phyloP scores from a whole-genome alignment of 2,329 filamentous ascomycete species.

The Colletotrichum sublineola region DNA sequence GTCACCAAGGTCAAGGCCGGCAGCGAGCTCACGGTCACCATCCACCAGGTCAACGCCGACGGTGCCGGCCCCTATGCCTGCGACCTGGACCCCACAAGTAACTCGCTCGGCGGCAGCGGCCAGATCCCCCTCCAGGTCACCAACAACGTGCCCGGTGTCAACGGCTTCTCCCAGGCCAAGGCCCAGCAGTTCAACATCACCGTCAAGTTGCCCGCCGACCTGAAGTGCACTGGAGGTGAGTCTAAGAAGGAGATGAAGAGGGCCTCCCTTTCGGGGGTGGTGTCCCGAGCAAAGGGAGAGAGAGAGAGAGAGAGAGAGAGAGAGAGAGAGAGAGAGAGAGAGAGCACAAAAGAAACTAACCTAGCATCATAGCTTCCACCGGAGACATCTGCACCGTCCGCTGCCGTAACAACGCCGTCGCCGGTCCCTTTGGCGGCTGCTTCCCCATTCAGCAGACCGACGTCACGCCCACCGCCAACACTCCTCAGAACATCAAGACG shows the following conservation, averaged over 20 bases:
- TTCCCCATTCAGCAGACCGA: slow-evolving; percentile 70
- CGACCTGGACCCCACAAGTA: slow-evolving; percentile 64
- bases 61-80: slow-evolving; percentile 68
- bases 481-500: slow-evolving; percentile 60
- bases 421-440: slow-evolving; percentile 70
- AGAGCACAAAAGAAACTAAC: slow-evolving; percentile 10
- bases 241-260: slow-evolving; percentile 14
- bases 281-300: too few relatives aligned
- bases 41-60: slow-evolving; percentile 68
- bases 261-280: too few relatives aligned
- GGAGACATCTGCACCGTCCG: slow-evolving; percentile 71
- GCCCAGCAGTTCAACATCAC: slow-evolving; percentile 69
- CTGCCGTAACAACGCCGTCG: slow-evolving; percentile 69
- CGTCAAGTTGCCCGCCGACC: slow-evolving; percentile 63
- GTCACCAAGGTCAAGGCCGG: slow-evolving; percentile 66
- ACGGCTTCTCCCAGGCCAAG: slow-evolving; percentile 70
- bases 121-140: slow-evolving; percentile 63
- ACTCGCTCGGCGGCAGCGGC: slow-evolving; percentile 58
- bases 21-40: slow-evolving; percentile 59
- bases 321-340: too few relatives aligned
- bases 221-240: slow-evolving; percentile 66
- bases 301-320: too few relatives aligned
- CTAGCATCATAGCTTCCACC: slow-evolving; percentile 59
- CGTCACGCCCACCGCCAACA: slow-evolving; percentile 56
- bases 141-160: slow-evolving; percentile 71